Conservation (phyloP, 768 basidiomycete species). For the Rhizopogon vinicolor region DNA sequence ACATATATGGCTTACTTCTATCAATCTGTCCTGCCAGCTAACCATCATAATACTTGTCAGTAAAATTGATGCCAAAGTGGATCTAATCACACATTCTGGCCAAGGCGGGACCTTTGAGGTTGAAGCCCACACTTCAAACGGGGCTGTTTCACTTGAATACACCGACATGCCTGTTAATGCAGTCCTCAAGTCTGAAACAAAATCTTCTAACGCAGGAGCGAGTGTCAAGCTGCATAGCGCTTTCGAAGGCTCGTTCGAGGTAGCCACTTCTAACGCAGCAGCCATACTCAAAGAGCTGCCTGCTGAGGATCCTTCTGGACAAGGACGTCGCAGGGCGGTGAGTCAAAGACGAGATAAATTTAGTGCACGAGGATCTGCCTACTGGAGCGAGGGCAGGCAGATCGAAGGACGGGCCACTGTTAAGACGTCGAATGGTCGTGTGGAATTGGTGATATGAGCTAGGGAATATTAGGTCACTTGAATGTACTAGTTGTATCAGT, state of each 20-base stretch:
- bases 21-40: neutral
- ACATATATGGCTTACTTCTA: constrained; percentile 8
- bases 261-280: constrained; percentile 20
- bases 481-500: neutral
- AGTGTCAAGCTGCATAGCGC: constrained; percentile 27
- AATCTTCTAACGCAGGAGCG: constrained; percentile 24
- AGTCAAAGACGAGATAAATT: constrained; percentile 3
- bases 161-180: constrained; percentile 30
- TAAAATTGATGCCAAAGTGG: constrained; percentile 24
- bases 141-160: constrained; percentile 23
- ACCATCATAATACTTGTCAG: constrained; percentile 17
- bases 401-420: constrained; percentile 14
- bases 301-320: constrained; percentile 31
- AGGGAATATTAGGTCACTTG: neutral
- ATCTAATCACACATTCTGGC: constrained; percentile 26
- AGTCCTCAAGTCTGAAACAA: constrained; percentile 24
- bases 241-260: constrained; percentile 39
- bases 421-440: constrained; percentile 8
- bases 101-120: constrained; percentile 31
- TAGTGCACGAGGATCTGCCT: constrained; percentile 14
- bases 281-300: constrained; percentile 4
- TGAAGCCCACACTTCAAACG: constrained; percentile 23
- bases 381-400: constrained; percentile 17
- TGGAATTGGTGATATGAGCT: constrained; percentile 17
- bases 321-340: constrained; percentile 27